Evolutionary conservation across 306 rosid genomes (phyloP).

Genomic region (Lotus japonicus): DNA sequence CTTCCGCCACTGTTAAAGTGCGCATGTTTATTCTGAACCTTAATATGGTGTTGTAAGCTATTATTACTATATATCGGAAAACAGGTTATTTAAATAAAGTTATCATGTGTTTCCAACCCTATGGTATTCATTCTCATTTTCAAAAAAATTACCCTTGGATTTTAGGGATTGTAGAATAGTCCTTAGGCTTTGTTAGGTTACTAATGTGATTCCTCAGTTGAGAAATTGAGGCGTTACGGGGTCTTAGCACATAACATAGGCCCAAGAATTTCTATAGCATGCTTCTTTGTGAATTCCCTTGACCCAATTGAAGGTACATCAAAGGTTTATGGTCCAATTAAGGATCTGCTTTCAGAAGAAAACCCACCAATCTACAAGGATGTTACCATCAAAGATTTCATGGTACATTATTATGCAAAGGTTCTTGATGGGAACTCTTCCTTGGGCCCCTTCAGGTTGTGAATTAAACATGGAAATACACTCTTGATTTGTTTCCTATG

Average conservation of each 20-base stretch:
- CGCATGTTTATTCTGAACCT: too few species aligned
- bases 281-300: conserved; percentile 21
- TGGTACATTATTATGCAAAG: neutral
- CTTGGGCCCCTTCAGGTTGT: conserved; percentile 32
- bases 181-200: too few species aligned
- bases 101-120: too few species aligned
- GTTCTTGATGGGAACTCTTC: conserved; percentile 35
- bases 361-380: conserved; percentile 37
- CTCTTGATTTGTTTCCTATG: neutral
- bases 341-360: conserved; percentile 47
- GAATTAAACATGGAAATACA: neutral
- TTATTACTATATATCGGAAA: too few species aligned
- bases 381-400: conserved; percentile 17
- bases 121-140: too few species aligned
- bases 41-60: too few species aligned
- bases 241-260: conserved; percentile 23
- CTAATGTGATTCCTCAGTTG: too few species aligned
- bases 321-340: conserved; percentile 43
- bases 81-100: too few species aligned
- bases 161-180: too few species aligned
- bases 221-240: too few species aligned
- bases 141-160: too few species aligned
- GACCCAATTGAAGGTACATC: neutral
- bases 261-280: conserved; percentile 35
- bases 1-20: too few species aligned